A percentile compares a stretch with the other conserved stretches of the same genome.
Evolutionary conservation across 164 flowering plant genomes (phyloP).

Genomic region (Stephania cephalantha): DNA sequence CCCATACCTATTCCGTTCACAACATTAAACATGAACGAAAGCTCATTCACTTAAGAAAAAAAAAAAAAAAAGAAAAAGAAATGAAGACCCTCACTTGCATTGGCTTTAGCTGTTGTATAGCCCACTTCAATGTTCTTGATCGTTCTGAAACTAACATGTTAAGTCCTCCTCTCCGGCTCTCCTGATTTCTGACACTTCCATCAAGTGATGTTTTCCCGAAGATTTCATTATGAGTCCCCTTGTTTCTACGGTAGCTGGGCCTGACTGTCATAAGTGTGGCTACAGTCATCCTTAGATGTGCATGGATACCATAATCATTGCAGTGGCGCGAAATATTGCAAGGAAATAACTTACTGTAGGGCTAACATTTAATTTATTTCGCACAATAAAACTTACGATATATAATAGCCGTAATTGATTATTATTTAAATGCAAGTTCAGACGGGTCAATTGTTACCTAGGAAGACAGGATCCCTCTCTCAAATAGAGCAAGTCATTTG

Average conservation of each 20-base stretch:
- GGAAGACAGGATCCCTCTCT: conserved; percentile 83
- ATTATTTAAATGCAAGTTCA: neutral
- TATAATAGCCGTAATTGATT: neutral
- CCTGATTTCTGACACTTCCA: conserved; percentile 18
- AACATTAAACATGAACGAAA: neutral
- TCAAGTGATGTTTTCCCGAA: conserved; percentile 30
- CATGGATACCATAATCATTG: neutral
- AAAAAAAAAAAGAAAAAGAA: no score
- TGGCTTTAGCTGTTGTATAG: conserved; percentile 60
- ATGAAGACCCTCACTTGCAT: conserved; percentile 45
- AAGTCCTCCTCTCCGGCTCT: conserved; percentile 30
- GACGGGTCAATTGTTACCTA: conserved; percentile 36
- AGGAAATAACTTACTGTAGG: neutral
- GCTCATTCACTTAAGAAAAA: neutral
- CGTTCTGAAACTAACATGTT: conserved; percentile 42
- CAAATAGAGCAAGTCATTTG: conserved; percentile 74
- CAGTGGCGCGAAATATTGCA: neutral
- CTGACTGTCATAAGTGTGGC: conserved; percentile 61
- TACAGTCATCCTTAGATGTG: conserved; percentile 12
- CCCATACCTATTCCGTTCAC: conserved; percentile 55
- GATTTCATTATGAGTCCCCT: conserved; percentile 17
- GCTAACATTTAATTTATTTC: neutral
- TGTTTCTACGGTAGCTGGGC: conserved; percentile 60
- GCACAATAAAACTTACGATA: neutral
- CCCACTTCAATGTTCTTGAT: conserved; percentile 57